Evolutionary conservation across 192 early-diverging fungal species (phyloP).

Genomic region (Coemansia sp.): DNA sequence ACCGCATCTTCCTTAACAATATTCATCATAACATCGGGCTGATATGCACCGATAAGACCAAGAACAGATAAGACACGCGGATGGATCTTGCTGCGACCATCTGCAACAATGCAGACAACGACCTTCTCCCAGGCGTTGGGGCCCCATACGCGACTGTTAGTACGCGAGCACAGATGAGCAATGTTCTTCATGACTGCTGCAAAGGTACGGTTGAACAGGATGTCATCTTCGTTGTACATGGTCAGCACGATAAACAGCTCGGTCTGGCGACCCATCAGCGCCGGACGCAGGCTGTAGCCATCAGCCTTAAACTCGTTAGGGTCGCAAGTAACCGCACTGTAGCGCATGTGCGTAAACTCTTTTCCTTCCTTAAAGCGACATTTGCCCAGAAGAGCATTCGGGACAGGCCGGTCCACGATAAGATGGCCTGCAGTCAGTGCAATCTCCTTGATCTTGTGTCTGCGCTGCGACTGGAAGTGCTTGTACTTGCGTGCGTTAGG

Average conservation of each 20-base stretch:
- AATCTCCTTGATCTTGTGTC: constrained; percentile 53
- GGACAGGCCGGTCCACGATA: constrained; percentile 71
- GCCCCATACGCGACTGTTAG: constrained; percentile 77
- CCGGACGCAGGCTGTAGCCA: constrained; percentile 76
- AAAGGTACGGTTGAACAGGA: constrained; percentile 88
- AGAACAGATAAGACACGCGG: constrained; percentile 75
- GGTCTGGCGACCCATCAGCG: constrained; percentile 69
- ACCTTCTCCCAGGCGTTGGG: constrained; percentile 87
- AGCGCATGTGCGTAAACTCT: constrained; percentile 92
- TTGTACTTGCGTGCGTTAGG: constrained; percentile 45
- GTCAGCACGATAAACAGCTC: constrained; percentile 93
- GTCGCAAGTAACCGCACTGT: constrained; percentile 88
- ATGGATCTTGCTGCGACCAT: constrained; percentile 81
- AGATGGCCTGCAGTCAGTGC: constrained; percentile 69
- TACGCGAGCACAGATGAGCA: constrained; percentile 77
- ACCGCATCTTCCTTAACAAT: constrained; percentile 69
- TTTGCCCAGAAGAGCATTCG: constrained; percentile 53
- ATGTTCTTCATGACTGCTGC: constrained; percentile 88
- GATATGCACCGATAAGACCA: constrained; percentile 75
- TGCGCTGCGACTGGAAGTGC: constrained; percentile 51
- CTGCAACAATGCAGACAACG: constrained; percentile 89
- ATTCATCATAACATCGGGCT: constrained; percentile 68
- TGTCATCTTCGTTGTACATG: constrained; percentile 91
- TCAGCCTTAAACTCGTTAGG: constrained; percentile 76
- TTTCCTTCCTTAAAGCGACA: constrained; percentile 57